These are phyloP conservation scores for Pythium sp. DNA, from an alignment of 352 stramenopile genomes.

Conservation along the genomic window DNA sequence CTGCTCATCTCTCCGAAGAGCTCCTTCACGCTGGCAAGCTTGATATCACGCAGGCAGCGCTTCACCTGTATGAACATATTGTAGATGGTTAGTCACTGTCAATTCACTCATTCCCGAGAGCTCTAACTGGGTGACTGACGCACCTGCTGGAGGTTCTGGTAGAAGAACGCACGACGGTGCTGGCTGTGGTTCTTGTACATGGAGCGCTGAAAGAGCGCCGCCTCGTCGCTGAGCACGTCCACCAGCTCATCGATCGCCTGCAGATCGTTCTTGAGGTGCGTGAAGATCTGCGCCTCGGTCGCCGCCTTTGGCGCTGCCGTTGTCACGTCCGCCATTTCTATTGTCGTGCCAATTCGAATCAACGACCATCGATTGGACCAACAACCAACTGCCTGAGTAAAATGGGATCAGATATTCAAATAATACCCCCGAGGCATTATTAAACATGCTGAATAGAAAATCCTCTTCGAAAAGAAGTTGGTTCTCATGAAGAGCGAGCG, in stretches of 20 bases:
- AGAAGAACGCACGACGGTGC: slow-evolving; percentile 80
- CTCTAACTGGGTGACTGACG: background rate
- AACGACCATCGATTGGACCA: slow-evolving; percentile 1
- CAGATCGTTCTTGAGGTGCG: slow-evolving; percentile 39
- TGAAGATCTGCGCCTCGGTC: slow-evolving; percentile 27
- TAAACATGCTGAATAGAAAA: background rate
- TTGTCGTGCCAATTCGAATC: slow-evolving; percentile 13
- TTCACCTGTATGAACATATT: slow-evolving; percentile 45
- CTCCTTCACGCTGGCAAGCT: slow-evolving; percentile 30
- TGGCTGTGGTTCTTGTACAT: slow-evolving; percentile 91
- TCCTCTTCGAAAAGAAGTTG: background rate
- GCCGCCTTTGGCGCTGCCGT: background rate
- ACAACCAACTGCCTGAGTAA: background rate
- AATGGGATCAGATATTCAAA: background rate
- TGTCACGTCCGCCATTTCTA: background rate
- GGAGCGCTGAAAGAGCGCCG: slow-evolving; percentile 61
- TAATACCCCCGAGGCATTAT: background rate
- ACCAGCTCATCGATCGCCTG: slow-evolving; percentile 29
- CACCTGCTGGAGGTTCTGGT: slow-evolving; percentile 72
- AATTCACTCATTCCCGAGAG: background rate
- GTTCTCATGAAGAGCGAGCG: background rate
- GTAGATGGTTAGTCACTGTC: background rate
- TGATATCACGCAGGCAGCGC: slow-evolving; percentile 49
- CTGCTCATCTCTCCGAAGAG: slow-evolving; percentile 36
- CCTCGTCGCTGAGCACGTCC: slow-evolving; percentile 51